A percentile compares a stretch with the other conserved stretches of the same genome.
phyloP scores from a whole-genome alignment of 306 rosid species.

The Vigna angularis region DNA sequence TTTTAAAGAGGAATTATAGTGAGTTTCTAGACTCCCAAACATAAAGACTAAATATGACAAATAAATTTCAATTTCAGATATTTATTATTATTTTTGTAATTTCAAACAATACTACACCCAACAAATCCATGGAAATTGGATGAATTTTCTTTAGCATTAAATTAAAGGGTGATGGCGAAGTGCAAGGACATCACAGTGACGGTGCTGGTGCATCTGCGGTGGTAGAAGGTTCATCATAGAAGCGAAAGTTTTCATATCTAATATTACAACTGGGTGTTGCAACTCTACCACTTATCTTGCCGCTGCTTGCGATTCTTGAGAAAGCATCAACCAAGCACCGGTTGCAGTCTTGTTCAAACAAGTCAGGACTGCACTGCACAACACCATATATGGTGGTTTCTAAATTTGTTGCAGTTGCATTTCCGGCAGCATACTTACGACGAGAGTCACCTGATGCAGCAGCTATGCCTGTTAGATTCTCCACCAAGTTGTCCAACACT shows the following conservation, averaged over 20 bases:
- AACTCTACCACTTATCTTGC: not conserved
- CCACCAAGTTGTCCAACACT: not conserved
- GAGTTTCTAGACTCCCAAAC: too few relatives aligned
- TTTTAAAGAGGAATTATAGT: too few relatives aligned
- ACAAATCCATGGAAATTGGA: not conserved
- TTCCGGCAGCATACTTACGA: constrained; percentile 32
- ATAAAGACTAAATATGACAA: too few relatives aligned
- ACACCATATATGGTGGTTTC: constrained; percentile 14
- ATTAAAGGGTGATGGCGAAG: not conserved
- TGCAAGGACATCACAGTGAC: not conserved
- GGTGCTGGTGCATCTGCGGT: not conserved
- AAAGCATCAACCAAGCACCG: constrained; percentile 28
- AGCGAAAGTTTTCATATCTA: not conserved
- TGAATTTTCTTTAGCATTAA: not conserved
- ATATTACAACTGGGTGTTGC: not conserved
- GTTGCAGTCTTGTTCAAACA: constrained; percentile 24
- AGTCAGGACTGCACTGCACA: constrained; percentile 53
- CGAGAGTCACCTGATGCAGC: constrained; percentile 19
- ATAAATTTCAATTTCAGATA: too few relatives aligned
- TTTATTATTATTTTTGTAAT: too few relatives aligned
- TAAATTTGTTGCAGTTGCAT: not conserved
- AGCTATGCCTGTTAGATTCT: not conserved
- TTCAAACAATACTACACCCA: too few relatives aligned
- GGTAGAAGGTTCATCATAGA: not conserved
- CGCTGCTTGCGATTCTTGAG: not conserved